Evolutionary conservation across 2,329 filamentous ascomycete species (phyloP), one percentile per base, ranked within the genome.

Genomic region (Clarireedia homoeocarpa): DNA sequence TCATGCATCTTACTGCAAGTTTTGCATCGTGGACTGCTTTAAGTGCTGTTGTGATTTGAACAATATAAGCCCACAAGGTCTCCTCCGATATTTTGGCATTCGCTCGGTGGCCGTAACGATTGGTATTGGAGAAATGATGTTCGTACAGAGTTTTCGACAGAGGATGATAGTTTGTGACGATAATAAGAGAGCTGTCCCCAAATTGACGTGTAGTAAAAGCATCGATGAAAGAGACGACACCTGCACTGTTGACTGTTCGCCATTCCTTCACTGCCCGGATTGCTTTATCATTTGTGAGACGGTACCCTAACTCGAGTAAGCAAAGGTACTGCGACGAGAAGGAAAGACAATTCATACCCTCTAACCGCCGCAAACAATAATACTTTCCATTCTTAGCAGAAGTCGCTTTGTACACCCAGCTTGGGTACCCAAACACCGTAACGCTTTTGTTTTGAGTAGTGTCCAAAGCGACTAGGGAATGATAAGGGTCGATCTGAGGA

Each of bases 391-490:
- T 92, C 69, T 94, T 94, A 70, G 82, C 86, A 6, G 90, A 95
- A 24, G 86, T 85, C 7, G 91, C 92, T 74, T 97, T 97, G 75
- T 96, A 99, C 0, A 96, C 83, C 90, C 91, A 97, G 65, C 87
- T 96, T 5, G 86, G 83, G 66, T 90, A 95, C 27, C 91, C 90
- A 71, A 96, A 96, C 15, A 88, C 82, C 12, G 82, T 80, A 4
- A 85, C 81, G 62, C 86, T 90, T 70, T 90, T 91, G 62, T 91
- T 83, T 59, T 89, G 84, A 50, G 80, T 86, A 7, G 85, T 88
- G 70, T 97, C 91, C 45, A 99, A 75, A 4, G 92, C 89, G 7
- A 96, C 91, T 10, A 99, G 78, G 4, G 91, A 95, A 71, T 97
- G 91, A 69, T 94, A 97, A 65, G 91, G 86, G 66, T 95, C 90